A percentile compares a stretch with the other conserved stretches of the same genome.
These are phyloP conservation scores for Podaxis rugospora DNA, from an alignment of 768 basidiomycete genomes.

Conservation along the genomic window DNA sequence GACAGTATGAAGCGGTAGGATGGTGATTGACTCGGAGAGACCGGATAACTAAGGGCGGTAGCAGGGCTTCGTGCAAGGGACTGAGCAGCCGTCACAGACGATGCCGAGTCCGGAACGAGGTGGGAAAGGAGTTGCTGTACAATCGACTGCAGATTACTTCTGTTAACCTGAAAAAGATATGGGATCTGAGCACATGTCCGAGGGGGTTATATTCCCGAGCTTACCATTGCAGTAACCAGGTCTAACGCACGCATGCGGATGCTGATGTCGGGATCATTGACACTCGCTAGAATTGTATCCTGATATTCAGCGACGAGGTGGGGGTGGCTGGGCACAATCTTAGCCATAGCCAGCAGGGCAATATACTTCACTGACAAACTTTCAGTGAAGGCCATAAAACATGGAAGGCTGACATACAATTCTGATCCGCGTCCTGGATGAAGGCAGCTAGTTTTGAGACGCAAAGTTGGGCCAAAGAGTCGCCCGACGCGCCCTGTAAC, in stretches of 20 bases:
- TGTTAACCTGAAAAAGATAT: slow-evolving; percentile 58
- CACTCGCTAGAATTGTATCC: slow-evolving; percentile 82
- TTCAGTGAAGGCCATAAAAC: not conserved
- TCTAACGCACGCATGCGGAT: slow-evolving; percentile 96
- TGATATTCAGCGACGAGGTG: slow-evolving; percentile 89
- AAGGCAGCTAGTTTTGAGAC: slow-evolving; percentile 93
- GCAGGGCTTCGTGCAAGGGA: slow-evolving; percentile 41
- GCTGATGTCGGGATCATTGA: slow-evolving; percentile 91
- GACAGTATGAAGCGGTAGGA: slow-evolving; percentile 85
- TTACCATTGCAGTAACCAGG: slow-evolving; percentile 88
- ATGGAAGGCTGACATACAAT: slow-evolving; percentile 54
- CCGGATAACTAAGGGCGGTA: slow-evolving; percentile 28
- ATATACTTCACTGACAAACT: slow-evolving; percentile 85
- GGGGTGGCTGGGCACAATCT: slow-evolving; percentile 91
- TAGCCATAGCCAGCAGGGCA: slow-evolving; percentile 88
- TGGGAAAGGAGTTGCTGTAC: slow-evolving; percentile 88
- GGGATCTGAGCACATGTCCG: slow-evolving; percentile 1
- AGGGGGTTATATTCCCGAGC: slow-evolving; percentile 13
- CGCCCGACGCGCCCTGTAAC: slow-evolving; percentile 75
- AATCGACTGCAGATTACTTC: slow-evolving; percentile 80
- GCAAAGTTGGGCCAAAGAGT: slow-evolving; percentile 79
- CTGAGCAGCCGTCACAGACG: slow-evolving; percentile 54
- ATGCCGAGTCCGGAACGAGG: slow-evolving; percentile 59
- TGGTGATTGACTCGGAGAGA: slow-evolving; percentile 64
- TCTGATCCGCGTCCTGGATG: slow-evolving; percentile 91